phyloP scores from a whole-genome alignment of 2,329 filamentous ascomycete genomes.

The Blastomyces emzantsi region DNA sequence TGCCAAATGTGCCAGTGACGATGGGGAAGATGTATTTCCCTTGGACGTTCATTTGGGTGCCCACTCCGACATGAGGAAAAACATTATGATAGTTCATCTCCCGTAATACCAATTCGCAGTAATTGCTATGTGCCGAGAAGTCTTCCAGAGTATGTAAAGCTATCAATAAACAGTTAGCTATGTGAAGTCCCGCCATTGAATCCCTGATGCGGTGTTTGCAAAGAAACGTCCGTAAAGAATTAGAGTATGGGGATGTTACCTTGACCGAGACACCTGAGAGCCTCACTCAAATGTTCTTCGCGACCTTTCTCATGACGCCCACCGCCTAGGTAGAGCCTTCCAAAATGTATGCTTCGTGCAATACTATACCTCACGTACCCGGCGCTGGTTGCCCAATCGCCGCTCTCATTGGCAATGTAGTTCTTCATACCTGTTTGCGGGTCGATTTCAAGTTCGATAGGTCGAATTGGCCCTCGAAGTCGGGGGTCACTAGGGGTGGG shows the following conservation, averaged over 20 bases:
- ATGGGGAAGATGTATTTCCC: conserved; percentile 64
- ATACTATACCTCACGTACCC: conserved; percentile 74
- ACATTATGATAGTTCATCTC: conserved; percentile 61
- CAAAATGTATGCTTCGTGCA: conserved; percentile 65
- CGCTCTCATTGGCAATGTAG: conserved; percentile 87
- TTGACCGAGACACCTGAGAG: conserved; percentile 65
- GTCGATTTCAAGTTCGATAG: conserved; percentile 64
- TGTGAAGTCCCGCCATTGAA: too few relatives aligned
- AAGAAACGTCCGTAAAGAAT: background rate
- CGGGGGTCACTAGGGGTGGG: conserved; percentile 50
- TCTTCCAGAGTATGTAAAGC: conserved; percentile 69
- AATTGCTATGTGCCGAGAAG: conserved; percentile 71
- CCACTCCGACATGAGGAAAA: conserved; percentile 63
- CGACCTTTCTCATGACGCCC: conserved; percentile 50
- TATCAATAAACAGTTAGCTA: background rate
- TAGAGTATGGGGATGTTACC: conserved; percentile 29
- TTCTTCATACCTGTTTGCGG: conserved; percentile 91
- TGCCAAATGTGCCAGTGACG: conserved; percentile 65
- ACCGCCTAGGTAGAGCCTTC: conserved; percentile 63
- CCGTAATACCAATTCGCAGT: conserved; percentile 65
- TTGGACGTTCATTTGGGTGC: conserved; percentile 55
- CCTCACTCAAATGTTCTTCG: conserved; percentile 72
- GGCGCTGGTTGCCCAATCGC: conserved; percentile 80
- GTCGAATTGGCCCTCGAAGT: conserved; percentile 68
- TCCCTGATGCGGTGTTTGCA: background rate